phyloP scores from a whole-genome alignment of 768 basidiomycete genomes.

The Lanmaoa rubissima region DNA sequence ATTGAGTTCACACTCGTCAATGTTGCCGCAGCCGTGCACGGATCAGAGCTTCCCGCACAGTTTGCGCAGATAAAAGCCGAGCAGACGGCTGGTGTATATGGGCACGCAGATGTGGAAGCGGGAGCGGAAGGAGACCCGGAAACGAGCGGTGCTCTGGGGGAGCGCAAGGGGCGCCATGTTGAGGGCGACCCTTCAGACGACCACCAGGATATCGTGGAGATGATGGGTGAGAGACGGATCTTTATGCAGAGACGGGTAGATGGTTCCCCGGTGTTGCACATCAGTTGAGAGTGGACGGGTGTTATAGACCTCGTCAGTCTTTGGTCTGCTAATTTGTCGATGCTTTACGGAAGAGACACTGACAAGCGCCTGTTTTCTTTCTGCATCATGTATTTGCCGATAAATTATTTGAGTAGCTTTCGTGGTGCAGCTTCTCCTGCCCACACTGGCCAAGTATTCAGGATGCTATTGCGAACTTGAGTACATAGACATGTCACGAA shows the following conservation, averaged over 20 bases:
- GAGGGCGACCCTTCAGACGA: background rate
- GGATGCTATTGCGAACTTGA: no score
- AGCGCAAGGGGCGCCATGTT: background rate
- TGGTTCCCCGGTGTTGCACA: slow-evolving; percentile 19
- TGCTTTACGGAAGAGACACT: no score
- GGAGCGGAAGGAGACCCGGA: background rate
- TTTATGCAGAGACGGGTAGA: slow-evolving; percentile 18
- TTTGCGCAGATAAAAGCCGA: slow-evolving; percentile 5
- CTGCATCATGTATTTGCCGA: no score
- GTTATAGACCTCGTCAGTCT: no score
- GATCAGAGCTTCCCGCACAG: slow-evolving; percentile 24
- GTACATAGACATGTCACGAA: no score
- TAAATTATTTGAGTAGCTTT: no score
- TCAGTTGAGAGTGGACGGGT: no score
- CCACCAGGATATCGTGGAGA: slow-evolving; percentile 1
- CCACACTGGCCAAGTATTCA: no score
- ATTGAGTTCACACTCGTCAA: slow-evolving; percentile 24
- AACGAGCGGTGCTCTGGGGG: background rate
- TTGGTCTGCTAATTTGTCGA: no score
- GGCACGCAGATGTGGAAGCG: background rate
- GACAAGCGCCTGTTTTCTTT: no score
- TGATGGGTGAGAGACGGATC: slow-evolving; percentile 8
- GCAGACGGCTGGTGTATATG: background rate
- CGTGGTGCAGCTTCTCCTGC: no score
- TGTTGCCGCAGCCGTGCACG: slow-evolving; percentile 21